Base-by-base conservation (phyloP, 2,329 filamentous ascomycete species). In the Fusarium kyushuense region DNA sequence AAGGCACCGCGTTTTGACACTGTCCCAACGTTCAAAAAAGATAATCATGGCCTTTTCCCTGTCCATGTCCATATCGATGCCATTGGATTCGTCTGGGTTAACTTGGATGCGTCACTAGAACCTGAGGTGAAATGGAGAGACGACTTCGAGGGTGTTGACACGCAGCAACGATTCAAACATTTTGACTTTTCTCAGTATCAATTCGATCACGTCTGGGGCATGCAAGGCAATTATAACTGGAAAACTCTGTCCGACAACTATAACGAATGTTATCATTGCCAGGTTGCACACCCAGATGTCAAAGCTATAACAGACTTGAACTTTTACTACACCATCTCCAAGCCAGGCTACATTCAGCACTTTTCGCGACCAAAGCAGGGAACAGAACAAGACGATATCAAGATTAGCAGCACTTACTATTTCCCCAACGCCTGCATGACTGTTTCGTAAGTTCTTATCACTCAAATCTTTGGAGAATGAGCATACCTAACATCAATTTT, bases 201-300 rank as follows among this genome's bases (percentile, higher is more conserved):
- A 9, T 88, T 87, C 64, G 85, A 88, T 65, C 85, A 88, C 72
- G 76, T 77, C 17, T 88, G 84, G 84, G 81, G 85, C 65, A 84
- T 86, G 81, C 80, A 84, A 35, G 84, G 83, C 1, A 79, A 83
- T 16, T 86, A 84, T 71, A 88, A 88, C 77, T 88, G 86, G 86
- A 88, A 88, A 77, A 83, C 84, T 5, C 75, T 87, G 17, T 83
- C 83, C 14, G 87, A 89, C 72, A 89, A 89, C 76, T 90, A 88
- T 78, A 90, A 90, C 72, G 87, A 87, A 35, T 70, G 63, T 11
- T 70, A 70, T 33, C 68, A 70, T 25, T 67, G 68, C 9, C 38
- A 53, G 13, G 57, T 62, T 21, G 66, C 59, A 2, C 68, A 70
- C 21, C 66, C 68, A 11, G 68, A 61, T 6, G 66, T 70, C 4